Conservation (phyloP, 1,284 basidiomycete species). For the Malassezia obtusa region DNA sequence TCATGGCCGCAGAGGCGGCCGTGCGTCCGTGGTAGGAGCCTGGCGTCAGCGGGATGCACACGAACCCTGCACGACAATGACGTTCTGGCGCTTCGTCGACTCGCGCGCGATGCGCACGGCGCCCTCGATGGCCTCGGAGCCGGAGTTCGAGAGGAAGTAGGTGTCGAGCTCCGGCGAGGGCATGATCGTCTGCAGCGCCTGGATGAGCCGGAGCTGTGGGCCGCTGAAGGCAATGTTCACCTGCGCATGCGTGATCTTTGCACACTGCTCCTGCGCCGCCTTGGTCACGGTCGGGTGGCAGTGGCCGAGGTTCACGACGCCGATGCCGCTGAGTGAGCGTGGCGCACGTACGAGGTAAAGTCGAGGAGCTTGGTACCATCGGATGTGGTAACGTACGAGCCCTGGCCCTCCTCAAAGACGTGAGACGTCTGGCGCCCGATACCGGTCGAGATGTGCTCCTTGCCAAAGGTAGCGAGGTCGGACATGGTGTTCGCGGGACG, state of each 20-base stretch:
- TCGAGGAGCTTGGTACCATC: constrained; percentile 37
- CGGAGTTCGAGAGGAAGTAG: constrained; percentile 74
- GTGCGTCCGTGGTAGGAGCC: constrained; percentile 46
- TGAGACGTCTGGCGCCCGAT: constrained; percentile 38
- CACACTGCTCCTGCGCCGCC: constrained; percentile 39
- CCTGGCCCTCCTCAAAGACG: constrained; percentile 34
- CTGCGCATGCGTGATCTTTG: constrained; percentile 42
- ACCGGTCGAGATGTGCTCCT: constrained; percentile 37
- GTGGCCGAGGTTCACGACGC: constrained; percentile 45
- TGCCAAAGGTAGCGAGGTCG: constrained; percentile 20
- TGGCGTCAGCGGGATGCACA: background rate
- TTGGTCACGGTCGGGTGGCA: constrained; percentile 42
- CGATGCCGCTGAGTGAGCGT: constrained; percentile 26
- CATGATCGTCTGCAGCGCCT: constrained; percentile 52
- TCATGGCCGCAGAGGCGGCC: constrained; percentile 70
- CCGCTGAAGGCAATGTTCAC: constrained; percentile 40
- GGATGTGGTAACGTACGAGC: constrained; percentile 35
- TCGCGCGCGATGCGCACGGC: constrained; percentile 65
- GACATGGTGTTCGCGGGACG: background rate
- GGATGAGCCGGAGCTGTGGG: constrained; percentile 32
- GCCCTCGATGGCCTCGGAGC: constrained; percentile 69
- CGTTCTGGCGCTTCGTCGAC: constrained; percentile 69
- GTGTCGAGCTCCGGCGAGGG: constrained; percentile 78
- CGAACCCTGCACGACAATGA: constrained; percentile 69
- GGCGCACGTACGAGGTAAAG: constrained; percentile 25